Evolutionary conservation across 768 basidiomycete species (phyloP).

Genomic region (Rossbeevera mucosa): DNA sequence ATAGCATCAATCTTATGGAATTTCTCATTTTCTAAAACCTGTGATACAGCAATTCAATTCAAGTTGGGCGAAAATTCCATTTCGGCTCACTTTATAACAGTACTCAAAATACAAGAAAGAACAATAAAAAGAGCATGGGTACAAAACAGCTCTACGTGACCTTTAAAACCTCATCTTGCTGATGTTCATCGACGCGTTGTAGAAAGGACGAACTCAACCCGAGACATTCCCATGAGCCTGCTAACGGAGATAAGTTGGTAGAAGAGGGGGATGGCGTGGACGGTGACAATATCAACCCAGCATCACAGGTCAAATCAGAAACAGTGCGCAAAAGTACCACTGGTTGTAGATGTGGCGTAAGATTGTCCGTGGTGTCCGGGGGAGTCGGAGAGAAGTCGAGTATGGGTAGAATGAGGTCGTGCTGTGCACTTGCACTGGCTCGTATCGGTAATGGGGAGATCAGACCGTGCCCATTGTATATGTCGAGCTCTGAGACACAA

Average conservation of each 20-base stretch:
- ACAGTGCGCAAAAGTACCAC: conserved; percentile 19
- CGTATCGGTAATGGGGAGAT: conserved; percentile 12
- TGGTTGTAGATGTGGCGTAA: conserved; percentile 12
- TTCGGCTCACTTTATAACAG: neutral
- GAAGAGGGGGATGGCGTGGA: neutral
- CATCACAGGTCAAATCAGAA: conserved; percentile 20
- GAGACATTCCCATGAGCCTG: conserved; percentile 19
- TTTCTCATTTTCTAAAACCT: neutral
- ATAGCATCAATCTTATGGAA: neutral
- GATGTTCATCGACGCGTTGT: conserved; percentile 4
- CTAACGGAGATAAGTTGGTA: neutral
- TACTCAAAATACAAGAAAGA: neutral
- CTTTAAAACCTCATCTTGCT: neutral
- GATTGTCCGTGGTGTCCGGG: conserved; percentile 1
- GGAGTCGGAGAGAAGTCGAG: conserved; percentile 65
- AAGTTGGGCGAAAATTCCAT: neutral
- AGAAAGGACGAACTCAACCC: conserved; percentile 19
- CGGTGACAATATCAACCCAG: neutral
- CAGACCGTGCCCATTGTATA: conserved; percentile 3
- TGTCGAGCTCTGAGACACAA: conserved; percentile 5
- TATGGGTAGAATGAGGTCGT: conserved; percentile 72
- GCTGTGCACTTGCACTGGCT: conserved; percentile 47
- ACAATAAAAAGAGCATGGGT: neutral
- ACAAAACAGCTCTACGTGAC: neutral
- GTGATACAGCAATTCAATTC: neutral